phyloP scores from a whole-genome alignment of 2,329 filamentous ascomycete species.

The Sporothrix variecibatus region DNA sequence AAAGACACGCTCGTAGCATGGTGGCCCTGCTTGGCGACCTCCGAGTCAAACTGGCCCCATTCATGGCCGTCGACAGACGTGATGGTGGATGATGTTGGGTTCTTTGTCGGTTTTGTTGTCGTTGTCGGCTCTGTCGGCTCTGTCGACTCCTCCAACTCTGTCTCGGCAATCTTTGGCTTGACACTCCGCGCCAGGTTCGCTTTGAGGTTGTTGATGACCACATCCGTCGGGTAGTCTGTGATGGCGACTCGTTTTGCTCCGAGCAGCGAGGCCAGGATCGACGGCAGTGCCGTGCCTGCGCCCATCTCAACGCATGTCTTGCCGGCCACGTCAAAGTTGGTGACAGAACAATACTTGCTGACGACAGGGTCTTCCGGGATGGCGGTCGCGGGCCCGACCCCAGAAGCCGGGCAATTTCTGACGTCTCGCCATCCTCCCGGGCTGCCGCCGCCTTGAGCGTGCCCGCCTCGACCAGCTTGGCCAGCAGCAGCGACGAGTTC shows the following conservation, averaged over 20 bases:
- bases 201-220: slow-evolving; percentile 60
- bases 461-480: slow-evolving; percentile 57
- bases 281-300: slow-evolving; percentile 62
- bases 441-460: slow-evolving; percentile 38
- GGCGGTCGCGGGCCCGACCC: neutral
- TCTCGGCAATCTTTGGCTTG: slow-evolving; percentile 12
- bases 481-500: slow-evolving; percentile 63
- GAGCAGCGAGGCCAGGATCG: slow-evolving; percentile 51
- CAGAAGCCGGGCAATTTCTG: neutral
- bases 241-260: slow-evolving; percentile 56
- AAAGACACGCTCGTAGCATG: slow-evolving; percentile 63
- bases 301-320: slow-evolving; percentile 65
- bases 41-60: slow-evolving; percentile 58
- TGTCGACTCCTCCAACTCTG: neutral
- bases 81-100: slow-evolving; percentile 3
- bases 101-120: neutral
- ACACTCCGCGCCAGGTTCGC: slow-evolving; percentile 60
- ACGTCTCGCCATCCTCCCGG: slow-evolving; percentile 22
- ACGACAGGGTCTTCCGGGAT: slow-evolving; percentile 18
- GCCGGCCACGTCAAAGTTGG: slow-evolving; percentile 51
- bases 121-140: neutral
- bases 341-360: slow-evolving; percentile 21
- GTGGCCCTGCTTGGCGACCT: slow-evolving; percentile 32
- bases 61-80: slow-evolving; percentile 60
- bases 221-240: slow-evolving; percentile 67